Base-by-base conservation (phyloP, 495 filamentous ascomycete genomes). In the Penicillium herquei region DNA sequence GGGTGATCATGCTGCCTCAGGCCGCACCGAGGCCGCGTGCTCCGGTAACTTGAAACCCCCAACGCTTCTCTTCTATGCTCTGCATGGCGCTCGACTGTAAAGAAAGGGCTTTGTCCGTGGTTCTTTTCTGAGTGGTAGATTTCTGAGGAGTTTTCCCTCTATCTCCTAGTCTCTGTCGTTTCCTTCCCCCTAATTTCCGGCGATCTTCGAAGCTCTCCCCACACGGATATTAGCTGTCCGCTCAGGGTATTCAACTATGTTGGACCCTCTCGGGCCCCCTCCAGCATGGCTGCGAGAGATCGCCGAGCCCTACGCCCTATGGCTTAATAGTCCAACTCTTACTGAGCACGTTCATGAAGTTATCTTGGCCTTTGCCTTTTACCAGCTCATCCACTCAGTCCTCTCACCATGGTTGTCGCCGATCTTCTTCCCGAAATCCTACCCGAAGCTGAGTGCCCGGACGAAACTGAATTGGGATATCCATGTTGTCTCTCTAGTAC, bases 401-500 rank as follows among this genome's bases (percentile, higher is more conserved):
- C 53, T 95, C 63, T 92, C 95, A 26, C 95, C 94, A 17, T 62
- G 75, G 32, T 52, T 98, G 46, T 96, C 91, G 46, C 70, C 70
- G 42, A 62, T 72, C 49, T 65, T 93, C 52, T 89, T 92, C 65
- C 86, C 92, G n/a, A 62, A 68, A 33, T 79, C 79, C 60, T 98
- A 98, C 73, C 72, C 79, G 11, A 75, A 78, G 32, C 76, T 96
- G 52, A 80, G 79, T 47, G 71, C 70, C 9, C 81, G 86, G 32
- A 93, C 88, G 46, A 84, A 81, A 69, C 74, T 93, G 58, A 98
- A 93, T 81, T 99, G 94, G 94, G 88, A 99, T 71, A 87, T 96
- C 30, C 94, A 97, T 68, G 88, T 97, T 62, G 95, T 98, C 18
- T 96, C 90, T 12, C 74, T 99, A n/a, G 75, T 90, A 14, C 94